Evolutionary conservation across 305 asterid species (phyloP).

Genomic region (Fraxinus latifolia): DNA sequence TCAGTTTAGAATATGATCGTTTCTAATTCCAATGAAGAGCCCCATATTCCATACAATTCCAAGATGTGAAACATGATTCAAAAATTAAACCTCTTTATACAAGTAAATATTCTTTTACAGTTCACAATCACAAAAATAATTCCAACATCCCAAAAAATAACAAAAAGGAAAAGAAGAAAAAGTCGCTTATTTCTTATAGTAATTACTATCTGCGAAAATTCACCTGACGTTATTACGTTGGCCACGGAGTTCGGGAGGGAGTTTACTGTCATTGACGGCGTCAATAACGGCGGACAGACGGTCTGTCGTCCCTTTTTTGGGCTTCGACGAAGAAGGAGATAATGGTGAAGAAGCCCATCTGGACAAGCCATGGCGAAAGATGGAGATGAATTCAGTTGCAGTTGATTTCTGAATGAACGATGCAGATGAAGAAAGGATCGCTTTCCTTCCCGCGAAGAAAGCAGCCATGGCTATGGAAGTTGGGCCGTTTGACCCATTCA

Average conservation of each 20-base stretch:
- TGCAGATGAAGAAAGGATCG: slow-evolving; percentile 26
- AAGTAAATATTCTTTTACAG: background rate
- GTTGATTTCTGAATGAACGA: slow-evolving; percentile 26
- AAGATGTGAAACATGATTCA: background rate
- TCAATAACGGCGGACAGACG: slow-evolving; percentile 78
- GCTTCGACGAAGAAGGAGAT: slow-evolving; percentile 26
- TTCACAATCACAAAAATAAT: background rate
- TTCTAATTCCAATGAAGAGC: background rate
- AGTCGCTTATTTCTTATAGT: background rate
- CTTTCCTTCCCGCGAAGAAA: slow-evolving; percentile 38
- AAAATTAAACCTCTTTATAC: background rate
- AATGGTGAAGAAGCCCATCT: slow-evolving; percentile 40
- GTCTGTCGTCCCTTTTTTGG: slow-evolving; percentile 35
- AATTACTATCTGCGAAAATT: background rate
- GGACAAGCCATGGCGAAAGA: slow-evolving; percentile 10
- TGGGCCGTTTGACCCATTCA: background rate
- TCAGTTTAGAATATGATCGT: background rate
- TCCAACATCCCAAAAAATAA: background rate
- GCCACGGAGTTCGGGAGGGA: slow-evolving; percentile 89
- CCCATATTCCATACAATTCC: background rate
- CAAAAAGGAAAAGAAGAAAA: background rate
- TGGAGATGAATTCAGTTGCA: slow-evolving; percentile 15
- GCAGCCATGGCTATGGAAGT: slow-evolving; percentile 38
- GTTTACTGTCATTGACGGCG: slow-evolving; percentile 73
- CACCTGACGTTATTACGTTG: slow-evolving; percentile 73